phyloP scores from a whole-genome alignment of 257 asterid species.

The Asclepias syriaca region DNA sequence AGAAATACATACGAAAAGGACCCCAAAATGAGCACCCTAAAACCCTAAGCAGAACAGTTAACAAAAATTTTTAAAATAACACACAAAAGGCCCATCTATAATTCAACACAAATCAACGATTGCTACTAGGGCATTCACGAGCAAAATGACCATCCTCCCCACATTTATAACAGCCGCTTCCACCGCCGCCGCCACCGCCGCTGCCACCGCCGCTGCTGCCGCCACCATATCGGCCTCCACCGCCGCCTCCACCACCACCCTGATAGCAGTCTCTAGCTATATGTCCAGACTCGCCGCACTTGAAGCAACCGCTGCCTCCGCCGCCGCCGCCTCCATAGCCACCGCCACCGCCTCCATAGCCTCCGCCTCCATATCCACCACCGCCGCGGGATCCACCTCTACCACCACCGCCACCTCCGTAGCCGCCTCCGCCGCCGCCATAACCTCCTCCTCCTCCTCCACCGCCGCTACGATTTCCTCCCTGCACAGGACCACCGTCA shows the following conservation, averaged over 20 bases:
- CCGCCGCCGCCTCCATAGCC: slow-evolving; percentile 13
- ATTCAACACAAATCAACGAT: slow-evolving; percentile 19
- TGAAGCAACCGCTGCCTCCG: slow-evolving; percentile 20
- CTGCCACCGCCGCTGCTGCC: slow-evolving; percentile 14
- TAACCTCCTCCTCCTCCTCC: slow-evolving; percentile 8
- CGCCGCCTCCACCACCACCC: slow-evolving; percentile 18
- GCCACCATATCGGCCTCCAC: not conserved
- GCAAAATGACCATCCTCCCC: slow-evolving; percentile 58
- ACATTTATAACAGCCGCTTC: slow-evolving; percentile 38
- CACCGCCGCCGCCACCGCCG: slow-evolving; percentile 7
- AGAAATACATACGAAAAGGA: not conserved
- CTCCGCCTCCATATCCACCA: slow-evolving; percentile 11
- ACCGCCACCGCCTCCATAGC: not conserved
- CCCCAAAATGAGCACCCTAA: not conserved
- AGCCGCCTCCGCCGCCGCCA: slow-evolving; percentile 20
- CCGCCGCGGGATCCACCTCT: slow-evolving; percentile 15
- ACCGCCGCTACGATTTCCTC: slow-evolving; percentile 21
- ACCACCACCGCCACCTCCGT: slow-evolving; percentile 5
- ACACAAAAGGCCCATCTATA: too few relatives aligned
- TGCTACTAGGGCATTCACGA: slow-evolving; percentile 47
- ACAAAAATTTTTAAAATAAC: too few relatives aligned
- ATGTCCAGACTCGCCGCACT: slow-evolving; percentile 33
- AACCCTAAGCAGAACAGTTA: not conserved
- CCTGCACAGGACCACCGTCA: slow-evolving; percentile 31
- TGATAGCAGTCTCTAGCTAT: slow-evolving; percentile 27